Conservation (phyloP, 768 basidiomycete genomes). For the Leucosporidium creatinivorum region DNA sequence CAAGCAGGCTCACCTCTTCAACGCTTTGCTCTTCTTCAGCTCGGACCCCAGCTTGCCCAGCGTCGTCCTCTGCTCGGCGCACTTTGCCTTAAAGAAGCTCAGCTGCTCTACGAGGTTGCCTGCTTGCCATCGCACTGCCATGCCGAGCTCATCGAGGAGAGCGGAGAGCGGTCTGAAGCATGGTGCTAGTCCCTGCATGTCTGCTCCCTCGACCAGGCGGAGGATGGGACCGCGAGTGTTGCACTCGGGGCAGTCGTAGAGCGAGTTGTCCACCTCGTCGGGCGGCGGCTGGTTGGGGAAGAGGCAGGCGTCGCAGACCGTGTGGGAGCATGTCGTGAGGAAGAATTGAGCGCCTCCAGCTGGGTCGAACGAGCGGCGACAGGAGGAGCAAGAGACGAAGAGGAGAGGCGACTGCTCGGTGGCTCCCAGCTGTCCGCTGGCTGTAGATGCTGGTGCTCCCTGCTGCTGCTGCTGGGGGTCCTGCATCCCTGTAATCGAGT, state of each 20-base stretch:
- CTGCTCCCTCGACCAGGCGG: not conserved
- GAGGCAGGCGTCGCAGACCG: slow-evolving; percentile 11
- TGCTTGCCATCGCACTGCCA: slow-evolving; percentile 9
- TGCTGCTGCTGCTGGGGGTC: no score
- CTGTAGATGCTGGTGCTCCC: not conserved
- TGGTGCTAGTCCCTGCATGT: not conserved
- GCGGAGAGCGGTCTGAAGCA: slow-evolving; percentile 8
- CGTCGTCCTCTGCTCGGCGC: slow-evolving; percentile 10
- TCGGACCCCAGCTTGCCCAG: not conserved
- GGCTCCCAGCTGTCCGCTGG: not conserved
- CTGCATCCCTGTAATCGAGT: no score
- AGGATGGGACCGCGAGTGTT: not conserved
- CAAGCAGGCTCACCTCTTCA: not conserved
- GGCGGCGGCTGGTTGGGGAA: not conserved
- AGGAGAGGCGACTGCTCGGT: not conserved
- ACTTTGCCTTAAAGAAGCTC: slow-evolving; percentile 13
- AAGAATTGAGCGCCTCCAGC: not conserved
- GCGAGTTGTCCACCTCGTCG: not conserved
- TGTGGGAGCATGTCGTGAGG: slow-evolving; percentile 17
- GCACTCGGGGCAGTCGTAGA: slow-evolving; percentile 16
- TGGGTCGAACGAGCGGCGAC: slow-evolving; percentile 3
- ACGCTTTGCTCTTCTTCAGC: slow-evolving; percentile 2
- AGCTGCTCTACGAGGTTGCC: slow-evolving; percentile 16
- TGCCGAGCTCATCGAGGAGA: not conserved
- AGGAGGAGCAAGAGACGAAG: slow-evolving; percentile 17